Base-by-base conservation (phyloP, 2,329 filamentous ascomycete genomes). In the Colletotrichum cuscutae region DNA sequence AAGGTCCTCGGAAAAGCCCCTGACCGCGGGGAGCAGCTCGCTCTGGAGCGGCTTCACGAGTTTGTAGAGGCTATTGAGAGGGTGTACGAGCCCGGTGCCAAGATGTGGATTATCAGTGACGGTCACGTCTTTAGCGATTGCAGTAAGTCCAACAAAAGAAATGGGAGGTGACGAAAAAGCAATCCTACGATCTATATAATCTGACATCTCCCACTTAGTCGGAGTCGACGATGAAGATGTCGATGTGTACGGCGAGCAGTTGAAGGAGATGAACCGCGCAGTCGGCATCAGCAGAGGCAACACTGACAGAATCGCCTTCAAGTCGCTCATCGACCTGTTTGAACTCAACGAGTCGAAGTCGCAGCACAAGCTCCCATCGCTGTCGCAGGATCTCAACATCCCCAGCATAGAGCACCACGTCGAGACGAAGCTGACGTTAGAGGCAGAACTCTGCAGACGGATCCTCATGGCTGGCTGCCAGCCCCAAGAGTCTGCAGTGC, bases 211-310 rank as follows among this genome's bases (percentile, higher is more conserved):
- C 2, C 12, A 12, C 30, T 7, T 65, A 81, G 80, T 86, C 53
- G 84, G 84, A 9, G 84, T 85, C 37, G 84, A 85, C 28, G 84
- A 87, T 72, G 78, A 78, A 26, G 79, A 80, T 57, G 84, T 86
- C 13, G 83, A 84, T 57, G 72, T 72, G 9, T 86, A 86, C 71
- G 80, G 82, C 52, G 78, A 76, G 9, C 77, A 79, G 11, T 77
- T 86, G 62, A 80, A 80, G 32, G 78, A 80, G 22, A 82, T 85
- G 77, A 84, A 84, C 65, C 75, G 78, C 8, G 72, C 71, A 64
- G 67, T 81, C 68, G 67, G 77, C 4, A 22, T 65, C 15, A 75
- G 75, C 56, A 78, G 65, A 72, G 78, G 77, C 13, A 75, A 75
- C 19, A 54, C 57, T 1, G 76, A 76, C n/a, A 72, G 78, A 19